phyloP scores from a whole-genome alignment of 176 grass and related monocot species.

The Secale cereale region DNA sequence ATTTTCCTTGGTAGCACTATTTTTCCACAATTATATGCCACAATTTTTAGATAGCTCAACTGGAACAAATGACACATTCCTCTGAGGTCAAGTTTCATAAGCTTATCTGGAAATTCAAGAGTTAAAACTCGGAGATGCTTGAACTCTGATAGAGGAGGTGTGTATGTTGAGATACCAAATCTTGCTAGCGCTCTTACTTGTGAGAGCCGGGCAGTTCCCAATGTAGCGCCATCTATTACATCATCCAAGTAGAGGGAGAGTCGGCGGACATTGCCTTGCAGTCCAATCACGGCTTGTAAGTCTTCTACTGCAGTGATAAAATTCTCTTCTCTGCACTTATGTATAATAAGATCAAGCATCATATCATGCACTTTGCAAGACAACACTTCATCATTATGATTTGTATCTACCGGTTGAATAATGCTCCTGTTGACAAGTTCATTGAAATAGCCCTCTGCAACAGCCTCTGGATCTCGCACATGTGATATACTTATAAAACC shows the following conservation, averaged over 20 bases:
- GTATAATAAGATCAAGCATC: background rate
- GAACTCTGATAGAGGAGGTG: background rate
- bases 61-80: background rate
- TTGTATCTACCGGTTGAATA: background rate
- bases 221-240: background rate
- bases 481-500: background rate
- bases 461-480: background rate
- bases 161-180: background rate
- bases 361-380: background rate
- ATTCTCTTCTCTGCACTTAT: constrained; percentile 20
- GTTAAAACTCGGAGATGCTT: background rate
- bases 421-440: background rate
- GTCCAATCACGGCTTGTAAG: background rate
- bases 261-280: background rate
- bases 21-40: too few species aligned
- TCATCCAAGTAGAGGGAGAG: background rate
- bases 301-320: constrained; percentile 8
- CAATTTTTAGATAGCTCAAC: background rate
- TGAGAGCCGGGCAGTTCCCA: background rate
- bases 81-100: background rate
- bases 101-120: background rate
- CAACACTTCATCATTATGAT: too few species aligned
- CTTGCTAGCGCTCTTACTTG: too few species aligned
- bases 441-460: background rate
- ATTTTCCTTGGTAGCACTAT: background rate